Evolutionary conservation across 331 rosid genomes (phyloP), one percentile per base, ranked within the genome.

Genomic region (Saraca asoca): DNA sequence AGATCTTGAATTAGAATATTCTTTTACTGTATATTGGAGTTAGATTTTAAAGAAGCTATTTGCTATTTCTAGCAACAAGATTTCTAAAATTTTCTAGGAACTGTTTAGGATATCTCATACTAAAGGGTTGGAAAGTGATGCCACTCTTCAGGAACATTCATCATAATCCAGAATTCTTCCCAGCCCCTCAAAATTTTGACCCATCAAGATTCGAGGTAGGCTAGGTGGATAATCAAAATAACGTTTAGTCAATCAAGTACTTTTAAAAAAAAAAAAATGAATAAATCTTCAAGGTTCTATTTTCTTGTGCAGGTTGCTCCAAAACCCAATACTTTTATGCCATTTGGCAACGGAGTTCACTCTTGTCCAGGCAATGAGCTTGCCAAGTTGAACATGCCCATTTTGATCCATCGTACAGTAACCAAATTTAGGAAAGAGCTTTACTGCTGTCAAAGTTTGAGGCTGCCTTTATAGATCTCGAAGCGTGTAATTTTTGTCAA

Each of bases 101-200:
- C 48, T 57, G 45, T 75, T 31, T 58, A 93, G 97, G 98, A 42
- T 93, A 82, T 75, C 84, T 87, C 29, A 93, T 93, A 42, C 98
- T 95, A 44, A 93, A 93, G 74, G 98, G 98, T 58, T 93, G 98
- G 98, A 93, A 93, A 71, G 98, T 87, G 13, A 81, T 93, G 98
- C 98, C 98, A 63, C 74, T 93, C 53, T 93, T 93, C 75, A 78
- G 98, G 84, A 93, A 78, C 78, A 87, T 90, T 84, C 98, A 93
- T 81, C 95, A 93, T 58, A 88, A 80, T 76, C 88, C 94, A 56
- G 95, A 93, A 56, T 82, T 82, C 67, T 86, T 82, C 78, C 51
- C 83, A 58, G 74, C 71, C 55, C 98, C 98, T 68, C 91, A 84
- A 7, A 81, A 60, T 33, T 93, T 90, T 81, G 95, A 93, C 69